Evolutionary conservation across 2,329 filamentous ascomycete species (phyloP), one percentile per base, ranked within the genome.

Genomic region (Arthrobotrys pseudoclavata): DNA sequence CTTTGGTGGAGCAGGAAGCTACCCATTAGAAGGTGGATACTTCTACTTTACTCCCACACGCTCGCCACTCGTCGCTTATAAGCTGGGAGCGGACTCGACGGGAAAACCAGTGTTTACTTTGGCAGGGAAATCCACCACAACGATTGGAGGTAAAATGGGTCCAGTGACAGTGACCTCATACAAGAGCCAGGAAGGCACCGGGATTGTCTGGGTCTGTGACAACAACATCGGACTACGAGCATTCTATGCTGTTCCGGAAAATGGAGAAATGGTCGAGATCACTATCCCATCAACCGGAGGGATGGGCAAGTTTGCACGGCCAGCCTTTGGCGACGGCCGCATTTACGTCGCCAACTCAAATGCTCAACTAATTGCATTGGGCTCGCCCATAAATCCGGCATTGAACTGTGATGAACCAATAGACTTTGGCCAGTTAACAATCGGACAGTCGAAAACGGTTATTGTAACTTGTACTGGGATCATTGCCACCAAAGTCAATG

Each of bases 11-110:
- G 71, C 71, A 40, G 85, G 84, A 12, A 84, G 83, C 10, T 85
- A 85, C 70, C 85, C 85, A 0, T 79, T 83, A 1, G 85, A 85
- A 78, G 85, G 85, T 20, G 85, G 85, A 10, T 86, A 84, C 57
- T 83, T 86, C 74, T 86, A 85, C 53, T 81, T 83, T 61, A 83
- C 81, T 12, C 80, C 81, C 31, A 80, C 84, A 63, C 80, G 80
- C 47, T 69, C 81, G 75, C 75, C 82, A 63, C 80, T 82, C 1
- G 79, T 83, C 34, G 79, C 79, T 12, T 84, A 83, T 81, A 83
- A 83, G 78, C 80, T 84, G 74, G 82, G 82, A 24, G 66, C 81
- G 74, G 81, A 83, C 75, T 62, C 79, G 12, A 79, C 70, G 22
- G 84, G 81, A 45, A 81, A 71, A 50, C 83, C 84, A 9, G 72